Base-by-base conservation (phyloP, 331 rosid species). In the Quercus lobata region DNA sequence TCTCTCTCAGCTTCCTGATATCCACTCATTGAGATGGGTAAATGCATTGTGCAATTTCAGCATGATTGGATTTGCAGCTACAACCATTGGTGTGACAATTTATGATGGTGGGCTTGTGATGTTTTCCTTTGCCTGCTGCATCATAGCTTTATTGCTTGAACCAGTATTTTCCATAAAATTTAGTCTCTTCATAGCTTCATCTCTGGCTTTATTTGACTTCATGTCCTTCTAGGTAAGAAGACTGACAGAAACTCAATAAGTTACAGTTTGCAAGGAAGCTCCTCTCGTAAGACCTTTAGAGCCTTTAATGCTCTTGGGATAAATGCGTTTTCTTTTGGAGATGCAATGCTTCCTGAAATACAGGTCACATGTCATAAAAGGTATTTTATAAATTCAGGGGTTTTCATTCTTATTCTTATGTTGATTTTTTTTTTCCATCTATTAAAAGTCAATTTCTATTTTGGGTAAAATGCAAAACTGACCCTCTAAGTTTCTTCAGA, bases 281-380 rank as follows among this genome's bases (percentile, higher is more conserved):
- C 91, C 80, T 89, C 89, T 63, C 74, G 88, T 5, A 88, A 85
- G 70, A 49, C 78, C 29, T 91, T 88, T 81, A 79, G 79, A 88
- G 97, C 93, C 81, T 90, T 89, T 77, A 89, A 87, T 82, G 93
- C 97, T 58, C 93, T 90, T 4, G 94, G 93, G 19, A 69, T 82
- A 76, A 88, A 90, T 35, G 89, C 91, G 76, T 90, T 92, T 83
- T 90, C 94, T 68, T 92, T 92, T 75, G 97, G 92, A 70, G 93
- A 89, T 89, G 94, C 92, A 69, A 87, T 89, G 90, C 97, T 90
- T 84, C 93, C 92, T 75, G 93, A 92, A 79, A 89, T 92, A 86
- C 93, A 90, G 85, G 92, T 92, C 66, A 34, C 18, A 34, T 34
- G n/a, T 10, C n/a, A 49, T 24, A 15, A 24, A 19, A 71, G 14